Evolutionary conservation across 1,139 yeast species (phyloP).

Genomic region (Oligophagozyma castellii): DNA sequence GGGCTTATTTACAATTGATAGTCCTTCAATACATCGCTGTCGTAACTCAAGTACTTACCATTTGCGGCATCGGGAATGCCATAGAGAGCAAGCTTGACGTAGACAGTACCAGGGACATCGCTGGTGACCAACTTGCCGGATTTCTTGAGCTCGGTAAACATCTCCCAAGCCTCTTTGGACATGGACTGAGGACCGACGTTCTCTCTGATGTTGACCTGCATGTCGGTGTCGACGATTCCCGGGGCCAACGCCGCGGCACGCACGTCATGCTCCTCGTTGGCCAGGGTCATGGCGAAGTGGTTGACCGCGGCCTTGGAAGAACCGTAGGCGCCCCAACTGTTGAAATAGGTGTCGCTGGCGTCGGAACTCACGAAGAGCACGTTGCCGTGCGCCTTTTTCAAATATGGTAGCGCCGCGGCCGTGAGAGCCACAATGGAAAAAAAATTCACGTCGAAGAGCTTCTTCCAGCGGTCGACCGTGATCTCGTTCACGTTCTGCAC

Average conservation of each 20-base stretch:
- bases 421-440: constrained; percentile 62
- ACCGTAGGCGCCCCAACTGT: constrained; percentile 86
- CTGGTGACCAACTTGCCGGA: constrained; percentile 47
- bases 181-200: constrained; percentile 36
- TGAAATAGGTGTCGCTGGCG: constrained; percentile 31
- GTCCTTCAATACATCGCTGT: constrained; percentile 29
- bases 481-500: constrained; percentile 35
- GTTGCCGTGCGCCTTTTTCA: constrained; percentile 33
- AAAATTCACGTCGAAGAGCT: constrained; percentile 60
- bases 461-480: constrained; percentile 44
- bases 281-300: constrained; percentile 52
- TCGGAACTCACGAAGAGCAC: constrained; percentile 77
- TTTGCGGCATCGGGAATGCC: constrained; percentile 43
- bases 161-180: constrained; percentile 40
- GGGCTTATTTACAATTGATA: constrained; percentile 6
- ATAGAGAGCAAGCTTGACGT: constrained; percentile 46
- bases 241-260: constrained; percentile 69
- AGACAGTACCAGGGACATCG: constrained; percentile 54
- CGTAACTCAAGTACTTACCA: constrained; percentile 54
- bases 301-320: constrained; percentile 82
- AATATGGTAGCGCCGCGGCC: constrained; percentile 41
- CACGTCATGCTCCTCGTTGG: constrained; percentile 50
- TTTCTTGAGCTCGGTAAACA: constrained; percentile 47
- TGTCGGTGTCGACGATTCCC: constrained; percentile 80
- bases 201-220: constrained; percentile 71